Evolutionary conservation across 805 yeast species (phyloP).

Genomic region (Sungouiozyma ichnusensis): DNA sequence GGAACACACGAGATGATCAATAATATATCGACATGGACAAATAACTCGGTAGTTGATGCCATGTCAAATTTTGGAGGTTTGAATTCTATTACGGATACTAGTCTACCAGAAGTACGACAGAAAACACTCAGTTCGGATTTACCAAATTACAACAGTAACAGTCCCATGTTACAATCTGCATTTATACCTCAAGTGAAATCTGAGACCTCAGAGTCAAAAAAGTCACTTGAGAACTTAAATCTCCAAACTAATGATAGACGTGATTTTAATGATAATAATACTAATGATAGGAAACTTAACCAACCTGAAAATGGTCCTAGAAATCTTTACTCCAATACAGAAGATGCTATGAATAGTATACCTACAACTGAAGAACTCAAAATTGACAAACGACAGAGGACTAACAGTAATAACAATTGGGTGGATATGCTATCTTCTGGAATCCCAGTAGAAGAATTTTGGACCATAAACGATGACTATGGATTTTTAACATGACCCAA

Average conservation of each 20-base stretch:
- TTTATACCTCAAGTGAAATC: neutral
- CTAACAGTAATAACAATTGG: neutral
- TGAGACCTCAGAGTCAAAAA: neutral
- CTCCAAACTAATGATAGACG: neutral
- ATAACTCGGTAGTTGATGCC: conserved; percentile 17
- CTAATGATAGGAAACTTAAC: too few species aligned
- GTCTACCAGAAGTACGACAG: neutral
- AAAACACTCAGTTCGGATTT: too few species aligned
- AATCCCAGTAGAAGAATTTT: conserved; percentile 35
- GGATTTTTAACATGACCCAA: conserved; percentile 33
- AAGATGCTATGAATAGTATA: too few species aligned
- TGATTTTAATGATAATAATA: neutral
- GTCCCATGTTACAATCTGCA: neutral
- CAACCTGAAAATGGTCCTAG: neutral
- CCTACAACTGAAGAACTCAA: neutral
- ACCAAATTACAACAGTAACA: neutral
- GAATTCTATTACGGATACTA: neutral
- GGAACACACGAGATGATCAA: conserved; percentile 51
- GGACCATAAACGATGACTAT: conserved; percentile 39
- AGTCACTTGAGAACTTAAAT: neutral
- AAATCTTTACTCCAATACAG: neutral
- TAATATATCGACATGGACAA: conserved; percentile 51
- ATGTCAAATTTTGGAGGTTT: conserved; percentile 2
- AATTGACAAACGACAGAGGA: neutral
- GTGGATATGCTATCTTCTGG: conserved; percentile 3